Conservation (phyloP, 345 rosid species). For the Lepidium sativum region DNA sequence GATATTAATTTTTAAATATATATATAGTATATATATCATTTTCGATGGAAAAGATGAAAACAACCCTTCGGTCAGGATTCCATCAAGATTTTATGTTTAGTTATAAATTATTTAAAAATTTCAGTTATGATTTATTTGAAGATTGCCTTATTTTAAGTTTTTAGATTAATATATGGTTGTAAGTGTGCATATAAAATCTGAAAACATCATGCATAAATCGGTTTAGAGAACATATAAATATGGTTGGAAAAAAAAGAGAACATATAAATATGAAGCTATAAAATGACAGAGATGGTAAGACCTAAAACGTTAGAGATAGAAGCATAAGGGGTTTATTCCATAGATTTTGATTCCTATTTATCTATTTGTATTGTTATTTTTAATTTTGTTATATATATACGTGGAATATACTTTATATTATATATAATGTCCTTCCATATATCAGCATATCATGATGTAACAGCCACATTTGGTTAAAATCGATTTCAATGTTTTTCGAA, state of each 20-base stretch:
- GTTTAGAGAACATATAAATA: background rate
- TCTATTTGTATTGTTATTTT: constrained; percentile 4
- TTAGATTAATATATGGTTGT: background rate
- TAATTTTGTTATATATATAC: background rate
- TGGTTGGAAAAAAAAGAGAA: too few relatives aligned
- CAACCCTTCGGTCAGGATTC: too few relatives aligned
- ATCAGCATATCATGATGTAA: constrained; percentile 19
- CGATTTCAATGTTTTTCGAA: constrained; percentile 22
- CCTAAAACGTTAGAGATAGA: constrained; percentile 11
- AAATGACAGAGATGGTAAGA: constrained; percentile 7
- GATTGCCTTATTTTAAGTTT: too few relatives aligned
- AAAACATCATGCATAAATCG: constrained; percentile 1
- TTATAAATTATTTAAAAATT: background rate
- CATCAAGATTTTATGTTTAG: too few relatives aligned
- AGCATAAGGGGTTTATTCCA: constrained; percentile 20
- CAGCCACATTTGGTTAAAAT: constrained; percentile 14
- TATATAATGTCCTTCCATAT: background rate
- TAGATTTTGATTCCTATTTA: constrained; percentile 27
- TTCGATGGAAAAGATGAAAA: too few relatives aligned
- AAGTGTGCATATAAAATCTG: background rate
- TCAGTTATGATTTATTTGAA: too few relatives aligned
- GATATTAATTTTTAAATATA: too few relatives aligned
- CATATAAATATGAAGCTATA: background rate
- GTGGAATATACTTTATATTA: constrained; percentile 18
- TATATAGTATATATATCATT: too few relatives aligned